phyloP scores from a whole-genome alignment of 768 basidiomycete genomes.

The Tubosaeta brunneosetosa region DNA sequence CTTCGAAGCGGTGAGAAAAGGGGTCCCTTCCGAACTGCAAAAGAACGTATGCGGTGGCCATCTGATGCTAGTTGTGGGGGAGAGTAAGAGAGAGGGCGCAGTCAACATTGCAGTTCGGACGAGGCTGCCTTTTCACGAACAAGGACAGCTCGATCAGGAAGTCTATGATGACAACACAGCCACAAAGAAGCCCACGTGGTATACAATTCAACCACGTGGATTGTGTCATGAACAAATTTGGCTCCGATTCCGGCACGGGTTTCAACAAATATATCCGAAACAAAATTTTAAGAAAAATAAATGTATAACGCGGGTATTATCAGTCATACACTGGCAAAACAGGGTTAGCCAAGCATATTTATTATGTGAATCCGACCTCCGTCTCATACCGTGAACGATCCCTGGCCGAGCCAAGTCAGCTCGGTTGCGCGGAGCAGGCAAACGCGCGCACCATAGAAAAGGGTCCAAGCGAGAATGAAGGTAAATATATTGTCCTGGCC shows the following conservation, averaged over 20 bases:
- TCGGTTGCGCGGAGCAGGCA: not conserved
- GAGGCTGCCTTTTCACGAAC: slow-evolving; percentile 33
- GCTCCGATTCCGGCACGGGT: not conserved
- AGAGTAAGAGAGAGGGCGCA: slow-evolving; percentile 14
- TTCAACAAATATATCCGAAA: not conserved
- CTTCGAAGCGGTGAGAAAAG: slow-evolving; percentile 56
- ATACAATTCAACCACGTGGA: slow-evolving; percentile 34
- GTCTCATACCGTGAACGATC: slow-evolving; percentile 44
- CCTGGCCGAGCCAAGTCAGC: slow-evolving; percentile 24
- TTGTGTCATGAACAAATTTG: slow-evolving; percentile 7
- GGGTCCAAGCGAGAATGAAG: slow-evolving; percentile 90
- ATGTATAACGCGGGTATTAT: not conserved
- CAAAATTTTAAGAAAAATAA: not conserved
- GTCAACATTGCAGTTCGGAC: slow-evolving; percentile 6
- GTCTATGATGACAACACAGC: slow-evolving; percentile 26
- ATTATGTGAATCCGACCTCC: not conserved
- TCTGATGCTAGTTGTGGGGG: slow-evolving; percentile 14
- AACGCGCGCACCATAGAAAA: slow-evolving; percentile 73
- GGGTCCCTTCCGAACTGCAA: slow-evolving; percentile 64
- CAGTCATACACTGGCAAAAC: slow-evolving; percentile 39
- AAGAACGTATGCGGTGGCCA: slow-evolving; percentile 44
- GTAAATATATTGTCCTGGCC: slow-evolving; percentile 90
- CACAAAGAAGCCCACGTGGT: slow-evolving; percentile 32
- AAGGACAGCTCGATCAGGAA: slow-evolving; percentile 41
- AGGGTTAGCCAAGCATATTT: not conserved